Evolutionary conservation across 192 early-diverging fungal genomes (phyloP).

Genomic region (Coemansia sp.): DNA sequence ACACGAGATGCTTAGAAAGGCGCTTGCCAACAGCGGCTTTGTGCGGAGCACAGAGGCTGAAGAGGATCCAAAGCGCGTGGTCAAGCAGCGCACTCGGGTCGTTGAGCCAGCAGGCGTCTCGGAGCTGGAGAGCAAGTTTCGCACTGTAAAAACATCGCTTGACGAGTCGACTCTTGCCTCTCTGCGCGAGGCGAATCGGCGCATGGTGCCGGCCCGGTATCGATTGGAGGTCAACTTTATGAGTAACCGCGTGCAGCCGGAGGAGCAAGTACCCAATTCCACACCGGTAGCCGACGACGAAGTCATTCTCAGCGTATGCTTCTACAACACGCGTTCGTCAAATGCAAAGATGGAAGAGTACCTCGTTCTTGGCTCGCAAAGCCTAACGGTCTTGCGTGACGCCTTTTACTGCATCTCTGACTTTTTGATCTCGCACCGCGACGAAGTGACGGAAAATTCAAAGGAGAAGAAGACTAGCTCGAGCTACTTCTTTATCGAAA

Average conservation of each 20-base stretch:
- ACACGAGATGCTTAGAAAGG: constrained; percentile 47
- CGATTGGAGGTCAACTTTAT: constrained; percentile 56
- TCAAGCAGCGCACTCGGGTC: constrained; percentile 30
- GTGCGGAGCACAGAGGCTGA: constrained; percentile 42
- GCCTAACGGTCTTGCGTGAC: constrained; percentile 66
- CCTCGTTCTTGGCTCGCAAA: constrained; percentile 67
- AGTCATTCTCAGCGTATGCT: constrained; percentile 60
- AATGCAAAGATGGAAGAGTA: constrained; percentile 61
- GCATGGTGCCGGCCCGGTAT: constrained; percentile 50
- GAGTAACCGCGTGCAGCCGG: constrained; percentile 44
- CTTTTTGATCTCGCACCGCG: constrained; percentile 56
- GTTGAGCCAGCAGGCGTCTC: constrained; percentile 51
- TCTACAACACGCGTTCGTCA: constrained; percentile 61
- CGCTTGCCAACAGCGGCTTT: constrained; percentile 52
- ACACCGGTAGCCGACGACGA: constrained; percentile 54
- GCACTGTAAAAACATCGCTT: constrained; percentile 40
- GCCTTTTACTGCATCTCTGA: constrained; percentile 70
- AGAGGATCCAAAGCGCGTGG: constrained; percentile 21
- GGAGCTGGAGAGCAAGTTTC: constrained; percentile 50
- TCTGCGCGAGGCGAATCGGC: constrained; percentile 52
- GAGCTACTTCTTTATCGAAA: constrained; percentile 77
- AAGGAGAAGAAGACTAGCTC: constrained; percentile 57
- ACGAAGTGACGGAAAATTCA: constrained; percentile 49
- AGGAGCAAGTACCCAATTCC: constrained; percentile 16
- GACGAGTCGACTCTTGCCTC: constrained; percentile 51